These are phyloP conservation scores for Lepidium africanum DNA, from an alignment of 345 rosid genomes.

Conservation along the genomic window DNA sequence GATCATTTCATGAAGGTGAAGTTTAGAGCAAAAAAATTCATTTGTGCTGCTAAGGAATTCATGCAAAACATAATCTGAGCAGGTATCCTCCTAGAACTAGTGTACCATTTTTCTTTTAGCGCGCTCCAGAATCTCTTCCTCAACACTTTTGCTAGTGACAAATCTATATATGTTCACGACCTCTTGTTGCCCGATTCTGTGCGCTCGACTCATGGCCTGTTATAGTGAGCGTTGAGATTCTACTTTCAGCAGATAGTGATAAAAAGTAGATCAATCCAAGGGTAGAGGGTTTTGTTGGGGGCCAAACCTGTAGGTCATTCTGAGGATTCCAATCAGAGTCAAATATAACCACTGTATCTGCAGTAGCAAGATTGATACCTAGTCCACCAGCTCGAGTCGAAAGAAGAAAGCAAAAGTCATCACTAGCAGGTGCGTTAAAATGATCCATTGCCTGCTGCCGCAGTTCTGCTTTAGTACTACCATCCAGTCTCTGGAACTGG, in stretches of 20 bases:
- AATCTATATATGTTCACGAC: slow-evolving; percentile 98
- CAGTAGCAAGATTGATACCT: slow-evolving; percentile 98
- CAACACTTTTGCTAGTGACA: slow-evolving; percentile 98
- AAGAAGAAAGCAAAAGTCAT: slow-evolving; percentile 98
- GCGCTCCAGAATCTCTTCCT: slow-evolving; percentile 97
- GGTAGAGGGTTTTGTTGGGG: not conserved
- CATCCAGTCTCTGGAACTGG: slow-evolving; percentile 98
- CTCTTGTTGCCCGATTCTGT: slow-evolving; percentile 98
- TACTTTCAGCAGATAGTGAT: not conserved
- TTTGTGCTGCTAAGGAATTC: not conserved
- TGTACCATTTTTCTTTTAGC: slow-evolving; percentile 98
- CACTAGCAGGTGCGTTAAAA: slow-evolving; percentile 97
- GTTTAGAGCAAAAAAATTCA: slow-evolving; percentile 4
- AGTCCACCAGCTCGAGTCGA: slow-evolving; percentile 99
- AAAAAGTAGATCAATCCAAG: not conserved
- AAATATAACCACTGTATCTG: slow-evolving; percentile 97
- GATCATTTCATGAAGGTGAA: not conserved
- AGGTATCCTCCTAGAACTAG: not conserved
- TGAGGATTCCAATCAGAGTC: slow-evolving; percentile 99
- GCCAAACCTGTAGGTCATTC: slow-evolving; percentile 86
- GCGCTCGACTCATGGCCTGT: slow-evolving; percentile 99
- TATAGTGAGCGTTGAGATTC: slow-evolving; percentile 11
- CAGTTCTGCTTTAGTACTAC: slow-evolving; percentile 98
- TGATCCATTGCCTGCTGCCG: slow-evolving; percentile 99
- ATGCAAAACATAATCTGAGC: not conserved